phyloP scores from a whole-genome alignment of 75 land plant species.

The Ceratopteris richardii region DNA sequence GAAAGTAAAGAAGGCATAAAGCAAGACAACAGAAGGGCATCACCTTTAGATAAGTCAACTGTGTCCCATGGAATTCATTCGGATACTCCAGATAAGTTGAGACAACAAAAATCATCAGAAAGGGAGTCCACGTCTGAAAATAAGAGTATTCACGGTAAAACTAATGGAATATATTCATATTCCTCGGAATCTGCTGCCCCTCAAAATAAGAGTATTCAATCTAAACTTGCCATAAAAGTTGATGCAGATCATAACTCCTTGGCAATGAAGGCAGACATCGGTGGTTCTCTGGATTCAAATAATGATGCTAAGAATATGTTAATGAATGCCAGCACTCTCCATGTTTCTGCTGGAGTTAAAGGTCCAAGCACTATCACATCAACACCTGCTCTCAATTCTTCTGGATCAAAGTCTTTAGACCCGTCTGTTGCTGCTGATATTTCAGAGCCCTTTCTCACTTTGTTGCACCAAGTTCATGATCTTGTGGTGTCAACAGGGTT shows the following conservation, averaged over 20 bases:
- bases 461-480: background rate
- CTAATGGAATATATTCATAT: too few relatives aligned
- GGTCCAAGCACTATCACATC: background rate
- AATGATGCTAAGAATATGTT: background rate
- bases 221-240: too few relatives aligned
- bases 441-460: background rate
- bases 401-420: background rate
- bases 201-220: too few relatives aligned
- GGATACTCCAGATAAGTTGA: too few relatives aligned
- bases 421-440: background rate
- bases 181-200: too few relatives aligned
- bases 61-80: background rate
- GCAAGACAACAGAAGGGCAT: background rate
- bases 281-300: background rate
- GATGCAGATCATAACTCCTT: too few relatives aligned
- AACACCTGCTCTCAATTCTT: background rate
- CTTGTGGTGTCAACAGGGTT: constrained; percentile 4
- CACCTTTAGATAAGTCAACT: background rate
- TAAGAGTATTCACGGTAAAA: too few relatives aligned
- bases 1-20: background rate
- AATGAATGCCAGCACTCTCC: background rate
- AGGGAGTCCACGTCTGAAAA: too few relatives aligned
- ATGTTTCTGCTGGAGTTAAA: background rate
- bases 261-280: too few relatives aligned
- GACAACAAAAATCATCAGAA: too few relatives aligned